Conservation (phyloP, 352 stramenopile genomes). For the Phytophthora fragariae region DNA sequence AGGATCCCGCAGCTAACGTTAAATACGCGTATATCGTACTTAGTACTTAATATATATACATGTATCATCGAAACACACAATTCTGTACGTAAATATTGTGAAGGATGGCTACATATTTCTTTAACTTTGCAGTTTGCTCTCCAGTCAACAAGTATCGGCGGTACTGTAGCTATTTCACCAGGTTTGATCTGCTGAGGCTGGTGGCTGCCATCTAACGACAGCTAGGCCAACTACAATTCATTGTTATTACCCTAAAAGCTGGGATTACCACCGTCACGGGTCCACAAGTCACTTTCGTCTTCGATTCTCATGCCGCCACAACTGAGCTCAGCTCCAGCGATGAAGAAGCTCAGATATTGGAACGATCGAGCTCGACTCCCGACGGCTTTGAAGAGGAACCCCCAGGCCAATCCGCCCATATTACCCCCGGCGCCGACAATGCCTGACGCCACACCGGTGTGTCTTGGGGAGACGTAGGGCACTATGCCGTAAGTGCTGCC, state of each 20-base stretch:
- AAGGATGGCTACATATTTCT: not conserved
- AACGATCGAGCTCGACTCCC: constrained; percentile 43
- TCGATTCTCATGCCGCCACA: not conserved
- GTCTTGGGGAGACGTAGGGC: constrained; percentile 49
- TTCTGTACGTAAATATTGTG: not conserved
- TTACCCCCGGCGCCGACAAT: constrained; percentile 67
- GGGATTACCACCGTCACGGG: not conserved
- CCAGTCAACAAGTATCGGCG: no score
- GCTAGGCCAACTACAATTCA: no score
- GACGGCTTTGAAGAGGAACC: constrained; percentile 54
- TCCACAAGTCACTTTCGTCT: not conserved
- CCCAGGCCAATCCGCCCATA: constrained; percentile 55
- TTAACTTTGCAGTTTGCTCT: no score
- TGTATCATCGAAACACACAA: not conserved
- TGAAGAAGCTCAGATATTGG: constrained; percentile 55
- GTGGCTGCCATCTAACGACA: no score
- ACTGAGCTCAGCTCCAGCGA: constrained; percentile 21
- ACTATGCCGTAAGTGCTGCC: constrained; percentile 72
- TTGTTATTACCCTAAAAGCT: not conserved
- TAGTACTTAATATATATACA: no score
- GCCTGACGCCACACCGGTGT: constrained; percentile 52
- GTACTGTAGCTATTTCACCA: no score
- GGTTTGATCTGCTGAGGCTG: no score
- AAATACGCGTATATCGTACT: not conserved
- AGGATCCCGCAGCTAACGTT: no score